Base-by-base conservation (phyloP, 257 asterid species). In the Nicotiana tabacum region DNA sequence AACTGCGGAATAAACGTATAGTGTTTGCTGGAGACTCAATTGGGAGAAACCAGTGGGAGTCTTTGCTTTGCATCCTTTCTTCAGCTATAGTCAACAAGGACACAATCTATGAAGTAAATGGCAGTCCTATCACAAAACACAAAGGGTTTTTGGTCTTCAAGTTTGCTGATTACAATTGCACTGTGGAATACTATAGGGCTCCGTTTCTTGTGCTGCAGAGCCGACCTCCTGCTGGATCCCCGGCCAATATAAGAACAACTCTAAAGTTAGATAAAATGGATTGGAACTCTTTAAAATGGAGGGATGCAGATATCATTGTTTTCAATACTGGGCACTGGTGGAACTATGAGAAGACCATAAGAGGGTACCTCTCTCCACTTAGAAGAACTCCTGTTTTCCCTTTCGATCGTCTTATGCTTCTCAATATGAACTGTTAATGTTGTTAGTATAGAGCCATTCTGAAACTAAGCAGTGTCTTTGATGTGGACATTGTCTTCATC, bases 41-140 rank as follows among this genome's bases (percentile, higher is more conserved):
- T 27, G 99, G 99, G 77, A 90, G 99, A 92, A 95, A 95, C 92
- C 99, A 95, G 86, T 95, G 99, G 99, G 99, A 95, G 86, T 94
- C 99, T 62, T 90, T 95, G 29, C 96, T 95, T 15, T 95, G 99
- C 90, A 90, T 95, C 93, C 90, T 95, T 68, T 91, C 98, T 65
- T 90, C 99, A 80, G 96, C 89, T 62, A 46, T 92, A 53, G 18
- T 90, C 2, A 65, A 94, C 86, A 88, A 90, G 85, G 85, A 80
- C 80, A 86, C 92, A 3, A 85, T 95, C 29, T 91, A 92, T 55
- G 99, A 95, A 89, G 97, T 94, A 7, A 90, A 92, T 43, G 98
- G 99, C 13, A 92, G 90, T 58, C 99, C 99, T 65, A 95, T 95
- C 72, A 94, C 99, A 1, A 95, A 95, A 85, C 99, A 95, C 90